Base-by-base conservation (phyloP, 1,284 basidiomycete genomes). In the Ceratobasidium sp. region DNA sequence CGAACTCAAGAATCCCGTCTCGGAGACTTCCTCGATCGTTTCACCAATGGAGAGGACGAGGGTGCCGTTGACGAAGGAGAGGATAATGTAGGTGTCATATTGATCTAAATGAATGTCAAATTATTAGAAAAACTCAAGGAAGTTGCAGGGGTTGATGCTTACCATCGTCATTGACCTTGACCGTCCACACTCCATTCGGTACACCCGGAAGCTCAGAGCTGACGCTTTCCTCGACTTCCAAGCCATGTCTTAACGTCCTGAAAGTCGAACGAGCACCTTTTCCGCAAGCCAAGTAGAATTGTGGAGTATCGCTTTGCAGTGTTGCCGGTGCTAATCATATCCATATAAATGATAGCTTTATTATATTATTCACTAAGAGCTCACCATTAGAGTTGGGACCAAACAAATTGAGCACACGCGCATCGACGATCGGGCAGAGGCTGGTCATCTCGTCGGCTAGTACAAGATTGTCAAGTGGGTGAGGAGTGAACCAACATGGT, bases 61-160 rank as follows among this genome's bases (percentile, higher is more conserved):
- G 0, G 96, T 98, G 68, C 94, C 95, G 77, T 98, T 98, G 62
- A 97, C 92, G 81, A 97, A 98, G 0, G 95, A 97, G 0, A 98
- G 85, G 70, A 98, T 92, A 77, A 97, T 97, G 77, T 97, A 98
- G 0, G 94, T 93, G 77, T 98, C 95, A 77, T 86, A 95, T 40
- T 87, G 84, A 76, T 96, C 94, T 93, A 73, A 6, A 35, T 50
- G 13, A 47, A 50, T 6, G 49, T 45, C n/a, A 29, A 40, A 52
- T 32, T 10, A 45, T 43, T 15, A 22, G 31, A 31, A 38, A 17
- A 6, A 22, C 34, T 47, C 45, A 13, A 2, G 22, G 55, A 27
- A n/a, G 81, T 27, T 10, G 10, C 10, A 47, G 17, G 8, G 12
- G n/a, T n/a, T n/a, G n/a, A n/a, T 6, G 45, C 87, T 75, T 73